A percentile compares a stretch with the other conserved stretches of the same genome.
These are phyloP conservation scores for Tetrahymena elliotti DNA, from an alignment of 73 alveolate species.

Conservation along the genomic window DNA sequence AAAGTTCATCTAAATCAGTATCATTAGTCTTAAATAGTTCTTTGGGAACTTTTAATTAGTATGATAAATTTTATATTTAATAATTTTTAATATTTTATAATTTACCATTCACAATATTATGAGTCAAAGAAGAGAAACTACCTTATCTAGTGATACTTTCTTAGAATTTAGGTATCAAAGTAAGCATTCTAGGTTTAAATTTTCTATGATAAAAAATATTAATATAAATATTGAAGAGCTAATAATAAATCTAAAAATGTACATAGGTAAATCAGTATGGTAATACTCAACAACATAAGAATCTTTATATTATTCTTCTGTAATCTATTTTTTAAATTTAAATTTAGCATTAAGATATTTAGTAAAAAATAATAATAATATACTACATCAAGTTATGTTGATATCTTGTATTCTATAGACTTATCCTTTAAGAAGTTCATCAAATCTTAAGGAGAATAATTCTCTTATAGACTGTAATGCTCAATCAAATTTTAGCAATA, in stretches of 20 bases:
- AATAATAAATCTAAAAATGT: neutral
- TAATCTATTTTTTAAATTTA: neutral
- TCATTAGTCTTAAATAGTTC: constrained; percentile 6
- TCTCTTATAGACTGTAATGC: neutral
- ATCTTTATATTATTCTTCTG: neutral
- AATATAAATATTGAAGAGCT: neutral
- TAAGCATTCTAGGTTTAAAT: neutral
- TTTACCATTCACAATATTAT: neutral
- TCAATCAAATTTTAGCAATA: neutral
- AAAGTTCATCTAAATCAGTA: constrained; percentile 8
- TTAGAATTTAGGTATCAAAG: neutral
- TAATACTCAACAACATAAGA: neutral
- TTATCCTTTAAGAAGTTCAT: neutral
- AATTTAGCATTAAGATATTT: neutral
- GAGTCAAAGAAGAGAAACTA: neutral
- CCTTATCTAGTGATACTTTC: neutral
- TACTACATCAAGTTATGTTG: neutral
- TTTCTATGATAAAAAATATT: neutral
- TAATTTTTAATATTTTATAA: neutral
- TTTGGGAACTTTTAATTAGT: neutral
- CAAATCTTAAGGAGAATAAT: neutral
- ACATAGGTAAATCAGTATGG: neutral
- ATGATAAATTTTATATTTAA: neutral
- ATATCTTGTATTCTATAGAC: neutral
- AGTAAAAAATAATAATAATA: neutral